Percentiles rank a stretch among this genome's conserved stretches.
These are phyloP conservation scores for Rhizophora apiculata DNA, from an alignment of 345 rosid genomes.

Conservation along the genomic window DNA sequence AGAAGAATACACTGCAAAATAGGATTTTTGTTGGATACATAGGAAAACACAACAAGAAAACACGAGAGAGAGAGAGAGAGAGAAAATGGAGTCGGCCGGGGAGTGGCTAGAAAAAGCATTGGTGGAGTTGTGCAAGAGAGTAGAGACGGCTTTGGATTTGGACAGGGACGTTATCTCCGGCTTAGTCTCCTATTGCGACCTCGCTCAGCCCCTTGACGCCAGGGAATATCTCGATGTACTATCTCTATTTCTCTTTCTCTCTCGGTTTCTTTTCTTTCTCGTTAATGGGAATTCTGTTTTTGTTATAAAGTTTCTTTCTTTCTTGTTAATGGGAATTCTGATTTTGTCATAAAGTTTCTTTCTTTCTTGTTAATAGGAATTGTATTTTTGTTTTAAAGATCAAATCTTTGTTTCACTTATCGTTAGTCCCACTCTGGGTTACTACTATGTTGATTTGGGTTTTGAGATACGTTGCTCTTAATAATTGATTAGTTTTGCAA, in stretches of 20 bases:
- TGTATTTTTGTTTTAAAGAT: neutral
- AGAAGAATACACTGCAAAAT: no score
- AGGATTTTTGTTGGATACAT: no score
- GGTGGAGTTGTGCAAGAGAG: conserved; percentile 57
- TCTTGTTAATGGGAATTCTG: neutral
- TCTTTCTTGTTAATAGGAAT: neutral
- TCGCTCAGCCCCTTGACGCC: conserved; percentile 89
- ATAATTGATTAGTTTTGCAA: neutral
- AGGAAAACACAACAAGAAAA: no score
- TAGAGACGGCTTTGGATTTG: conserved; percentile 65
- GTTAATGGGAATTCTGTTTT: neutral
- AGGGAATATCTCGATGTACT: conserved; percentile 91
- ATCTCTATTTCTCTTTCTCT: conserved; percentile 7
- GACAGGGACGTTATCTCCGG: conserved; percentile 75
- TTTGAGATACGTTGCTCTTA: no score
- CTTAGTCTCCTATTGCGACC: conserved; percentile 81
- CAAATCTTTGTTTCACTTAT: neutral
- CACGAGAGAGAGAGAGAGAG: conserved; percentile 9
- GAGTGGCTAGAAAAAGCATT: conserved; percentile 79
- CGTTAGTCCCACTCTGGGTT: neutral
- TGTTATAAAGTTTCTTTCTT: neutral
- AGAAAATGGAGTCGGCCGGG: conserved; percentile 60
- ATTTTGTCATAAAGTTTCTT: neutral
- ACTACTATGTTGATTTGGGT: no score
- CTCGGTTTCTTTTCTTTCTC: neutral